These are phyloP conservation scores for Microbotryum violaceum DNA, from an alignment of 1,284 basidiomycete species.

Conservation along the genomic window DNA sequence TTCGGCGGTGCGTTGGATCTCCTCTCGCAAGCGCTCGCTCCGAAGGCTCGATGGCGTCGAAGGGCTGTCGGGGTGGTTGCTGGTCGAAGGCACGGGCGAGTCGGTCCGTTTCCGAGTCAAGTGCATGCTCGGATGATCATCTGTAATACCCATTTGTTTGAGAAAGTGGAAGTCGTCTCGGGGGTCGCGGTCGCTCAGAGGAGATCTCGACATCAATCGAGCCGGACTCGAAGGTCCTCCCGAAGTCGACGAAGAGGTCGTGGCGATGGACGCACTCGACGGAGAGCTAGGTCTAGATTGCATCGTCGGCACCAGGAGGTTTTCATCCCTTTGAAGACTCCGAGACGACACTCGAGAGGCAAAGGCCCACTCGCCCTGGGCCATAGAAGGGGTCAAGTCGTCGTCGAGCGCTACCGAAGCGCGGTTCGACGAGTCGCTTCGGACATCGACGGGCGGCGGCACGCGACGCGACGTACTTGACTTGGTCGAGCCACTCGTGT, in stretches of 20 bases:
- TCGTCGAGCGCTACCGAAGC: conserved; percentile 1
- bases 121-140: not conserved
- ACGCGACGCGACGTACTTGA: no score
- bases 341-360: not conserved
- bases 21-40: conserved; percentile 16
- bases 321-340: not conserved
- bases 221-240: conserved; percentile 4
- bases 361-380: conserved; percentile 20
- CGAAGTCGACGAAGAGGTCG: not conserved
- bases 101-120: conserved; percentile 2
- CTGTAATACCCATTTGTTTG: conserved; percentile 14
- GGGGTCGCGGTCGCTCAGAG: conserved; percentile 21
- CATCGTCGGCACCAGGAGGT: not conserved
- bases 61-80: not conserved
- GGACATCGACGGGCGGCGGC: no score
- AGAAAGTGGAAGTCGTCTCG: conserved; percentile 24
- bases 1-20: conserved; percentile 16
- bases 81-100: not conserved
- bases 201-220: conserved; percentile 21
- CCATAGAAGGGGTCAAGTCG: conserved; percentile 15
- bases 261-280: conserved; percentile 1
- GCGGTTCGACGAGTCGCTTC: no score
- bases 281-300: conserved; percentile 4
- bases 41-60: conserved; percentile 5
- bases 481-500: no score